These are phyloP conservation scores for Volvariella volvacea DNA, from an alignment of 1,284 basidiomycete species.

Conservation along the genomic window DNA sequence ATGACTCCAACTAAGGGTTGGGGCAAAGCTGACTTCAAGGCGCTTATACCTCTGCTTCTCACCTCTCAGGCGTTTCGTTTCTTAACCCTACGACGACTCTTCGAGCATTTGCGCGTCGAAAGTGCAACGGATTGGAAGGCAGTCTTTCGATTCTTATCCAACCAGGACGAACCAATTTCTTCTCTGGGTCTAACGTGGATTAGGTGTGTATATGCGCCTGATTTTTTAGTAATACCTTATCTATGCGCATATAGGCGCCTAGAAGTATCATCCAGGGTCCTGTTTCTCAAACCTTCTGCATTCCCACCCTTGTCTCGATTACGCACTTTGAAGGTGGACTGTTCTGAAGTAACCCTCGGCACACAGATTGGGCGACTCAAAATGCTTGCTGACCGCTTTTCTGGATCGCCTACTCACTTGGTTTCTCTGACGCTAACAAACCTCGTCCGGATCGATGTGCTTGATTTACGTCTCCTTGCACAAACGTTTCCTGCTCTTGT, in stretches of 20 bases:
- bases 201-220: slow-evolving; percentile 22
- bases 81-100: slow-evolving; percentile 34
- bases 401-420: slow-evolving; percentile 20
- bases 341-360: slow-evolving; percentile 28
- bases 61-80: slow-evolving; percentile 35
- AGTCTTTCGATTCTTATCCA: slow-evolving; percentile 16
- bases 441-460: slow-evolving; percentile 46
- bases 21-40: slow-evolving; percentile 17
- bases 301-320: slow-evolving; percentile 14
- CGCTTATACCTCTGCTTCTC: slow-evolving; percentile 30
- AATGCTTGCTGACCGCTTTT: slow-evolving; percentile 18
- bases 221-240: background rate
- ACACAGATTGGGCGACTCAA: slow-evolving; percentile 26
- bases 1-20: slow-evolving; percentile 6
- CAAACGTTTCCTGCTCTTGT: slow-evolving; percentile 34
- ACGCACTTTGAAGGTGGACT: slow-evolving; percentile 17
- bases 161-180: background rate
- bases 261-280: slow-evolving; percentile 18
- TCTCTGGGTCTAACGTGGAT: slow-evolving; percentile 26
- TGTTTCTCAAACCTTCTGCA: slow-evolving; percentile 14
- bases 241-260: slow-evolving; percentile 17
- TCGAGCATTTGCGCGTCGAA: slow-evolving; percentile 22
- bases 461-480: slow-evolving; percentile 41
- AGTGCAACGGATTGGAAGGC: slow-evolving; percentile 20
- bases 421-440: slow-evolving; percentile 40